Percentiles rank a stretch among this genome's conserved stretches.
Evolutionary conservation across 371 early-diverging fungal species (phyloP).

Genomic region (Batrachochytrium dendrobatidis): DNA sequence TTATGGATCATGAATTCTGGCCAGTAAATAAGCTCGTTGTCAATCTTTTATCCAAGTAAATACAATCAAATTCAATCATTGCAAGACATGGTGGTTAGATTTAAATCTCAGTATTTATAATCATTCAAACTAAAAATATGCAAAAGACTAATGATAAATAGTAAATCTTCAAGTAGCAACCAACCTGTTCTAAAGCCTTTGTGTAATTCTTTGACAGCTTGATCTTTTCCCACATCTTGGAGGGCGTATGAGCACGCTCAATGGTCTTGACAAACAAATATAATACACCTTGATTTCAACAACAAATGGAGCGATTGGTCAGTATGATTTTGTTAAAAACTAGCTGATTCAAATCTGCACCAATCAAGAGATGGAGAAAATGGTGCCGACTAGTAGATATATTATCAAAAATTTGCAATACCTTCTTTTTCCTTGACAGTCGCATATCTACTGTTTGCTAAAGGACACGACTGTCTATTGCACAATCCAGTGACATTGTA

Average conservation of each 20-base stretch:
- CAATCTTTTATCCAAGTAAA: slow-evolving; percentile 54
- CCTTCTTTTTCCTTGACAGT: slow-evolving; percentile 92
- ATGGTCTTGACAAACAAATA: slow-evolving; percentile 96
- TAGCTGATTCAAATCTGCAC: no score
- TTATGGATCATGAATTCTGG: slow-evolving; percentile 88
- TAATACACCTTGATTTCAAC: slow-evolving; percentile 53
- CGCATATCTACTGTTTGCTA: slow-evolving; percentile 98
- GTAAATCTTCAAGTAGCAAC: not conserved
- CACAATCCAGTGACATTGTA: slow-evolving; percentile 99
- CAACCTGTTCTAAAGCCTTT: slow-evolving; percentile 77
- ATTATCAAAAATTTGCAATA: slow-evolving; percentile 15
- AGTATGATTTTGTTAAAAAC: no score
- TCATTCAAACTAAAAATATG: no score
- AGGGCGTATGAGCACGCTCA: slow-evolving; percentile 94
- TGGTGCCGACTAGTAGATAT: no score
- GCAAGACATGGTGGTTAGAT: not conserved
- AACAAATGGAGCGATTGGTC: no score
- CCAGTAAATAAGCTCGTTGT: slow-evolving; percentile 90
- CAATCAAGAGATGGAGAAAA: no score
- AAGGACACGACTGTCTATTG: slow-evolving; percentile 93
- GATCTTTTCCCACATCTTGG: slow-evolving; percentile 93
- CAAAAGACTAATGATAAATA: not conserved
- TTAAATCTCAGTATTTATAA: no score
- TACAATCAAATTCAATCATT: not conserved
- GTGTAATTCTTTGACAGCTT: slow-evolving; percentile 90